phyloP scores from a whole-genome alignment of 2,329 filamentous ascomycete genomes.

The Chaetomium strumarium region DNA sequence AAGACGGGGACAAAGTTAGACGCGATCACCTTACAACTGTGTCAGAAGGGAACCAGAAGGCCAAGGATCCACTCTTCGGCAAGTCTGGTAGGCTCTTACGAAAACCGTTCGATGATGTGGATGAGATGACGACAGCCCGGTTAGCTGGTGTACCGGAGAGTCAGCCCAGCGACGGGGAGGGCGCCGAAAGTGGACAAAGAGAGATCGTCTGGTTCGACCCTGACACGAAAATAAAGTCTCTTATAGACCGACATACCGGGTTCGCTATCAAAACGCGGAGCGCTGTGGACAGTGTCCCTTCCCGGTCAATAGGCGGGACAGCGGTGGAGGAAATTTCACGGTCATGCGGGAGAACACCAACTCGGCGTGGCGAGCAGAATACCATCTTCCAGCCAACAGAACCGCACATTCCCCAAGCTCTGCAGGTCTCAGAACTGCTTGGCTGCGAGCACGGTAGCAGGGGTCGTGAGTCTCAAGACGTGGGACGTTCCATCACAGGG shows the following conservation, averaged over 20 bases:
- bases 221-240: slow-evolving; percentile 43
- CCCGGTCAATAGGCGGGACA: slow-evolving; percentile 30
- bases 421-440: slow-evolving; percentile 29
- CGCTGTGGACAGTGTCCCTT: slow-evolving; percentile 40
- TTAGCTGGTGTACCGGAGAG: too few species aligned
- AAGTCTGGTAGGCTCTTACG: slow-evolving; percentile 38
- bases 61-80: slow-evolving; percentile 32
- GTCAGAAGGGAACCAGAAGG: neutral
- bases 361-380: slow-evolving; percentile 42
- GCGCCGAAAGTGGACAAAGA: neutral
- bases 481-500: slow-evolving; percentile 16
- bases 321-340: neutral
- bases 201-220: slow-evolving; percentile 57
- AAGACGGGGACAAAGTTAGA: neutral
- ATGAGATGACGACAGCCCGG: neutral
- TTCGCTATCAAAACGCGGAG: slow-evolving; percentile 30
- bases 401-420: slow-evolving; percentile 38
- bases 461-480: slow-evolving; percentile 7
- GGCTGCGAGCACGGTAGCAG: slow-evolving; percentile 21
- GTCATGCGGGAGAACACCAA: slow-evolving; percentile 24
- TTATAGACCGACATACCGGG: slow-evolving; percentile 53
- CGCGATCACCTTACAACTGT: neutral
- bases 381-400: slow-evolving; percentile 60
- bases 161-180: neutral
- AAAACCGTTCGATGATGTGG: slow-evolving; percentile 39